Evolutionary conservation across 495 filamentous ascomycete genomes (phyloP).

Genomic region (Aspergillus conjunctus): DNA sequence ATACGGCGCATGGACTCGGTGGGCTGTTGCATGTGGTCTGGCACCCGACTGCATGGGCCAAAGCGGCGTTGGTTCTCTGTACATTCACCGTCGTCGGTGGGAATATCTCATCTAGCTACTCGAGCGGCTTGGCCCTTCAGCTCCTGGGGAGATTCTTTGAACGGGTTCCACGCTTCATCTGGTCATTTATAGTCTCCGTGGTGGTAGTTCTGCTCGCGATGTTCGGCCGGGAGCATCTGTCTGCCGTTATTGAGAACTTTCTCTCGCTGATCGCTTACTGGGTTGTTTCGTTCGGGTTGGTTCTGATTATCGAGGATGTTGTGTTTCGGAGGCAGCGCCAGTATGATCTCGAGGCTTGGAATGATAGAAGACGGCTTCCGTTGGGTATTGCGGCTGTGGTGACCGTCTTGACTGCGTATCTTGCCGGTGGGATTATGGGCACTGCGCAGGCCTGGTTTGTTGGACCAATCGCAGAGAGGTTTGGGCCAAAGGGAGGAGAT

Average conservation of each 20-base stretch:
- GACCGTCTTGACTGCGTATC: conserved; percentile 31
- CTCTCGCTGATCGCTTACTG: conserved; percentile 59
- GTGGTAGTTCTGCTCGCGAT: conserved; percentile 56
- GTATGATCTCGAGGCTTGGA: conserved; percentile 53
- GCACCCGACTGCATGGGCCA: conserved; percentile 50
- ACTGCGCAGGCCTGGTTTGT: conserved; percentile 59
- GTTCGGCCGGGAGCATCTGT: conserved; percentile 51
- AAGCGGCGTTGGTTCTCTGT: conserved; percentile 56
- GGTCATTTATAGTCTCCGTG: conserved; percentile 50
- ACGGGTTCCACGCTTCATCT: conserved; percentile 54
- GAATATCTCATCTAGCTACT: conserved; percentile 42
- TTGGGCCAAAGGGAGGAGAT: background rate
- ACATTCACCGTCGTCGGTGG: conserved; percentile 55
- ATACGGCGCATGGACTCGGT: background rate
- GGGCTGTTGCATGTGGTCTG: conserved; percentile 55
- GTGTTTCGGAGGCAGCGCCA: conserved; percentile 39
- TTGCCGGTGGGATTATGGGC: conserved; percentile 41
- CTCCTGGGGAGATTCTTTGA: conserved; percentile 49
- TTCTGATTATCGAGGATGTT: conserved; percentile 52
- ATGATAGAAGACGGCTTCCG: conserved; percentile 45
- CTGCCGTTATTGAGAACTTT: conserved; percentile 55
- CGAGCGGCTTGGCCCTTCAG: conserved; percentile 60
- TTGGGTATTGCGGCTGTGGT: conserved; percentile 45
- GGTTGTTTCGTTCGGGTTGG: conserved; percentile 53
- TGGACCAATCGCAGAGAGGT: conserved; percentile 48